A percentile compares a stretch with the other conserved stretches of the same genome.
Evolutionary conservation across 2,329 filamentous ascomycete species (phyloP).

Genomic region (Phyllosticta capitalensis): DNA sequence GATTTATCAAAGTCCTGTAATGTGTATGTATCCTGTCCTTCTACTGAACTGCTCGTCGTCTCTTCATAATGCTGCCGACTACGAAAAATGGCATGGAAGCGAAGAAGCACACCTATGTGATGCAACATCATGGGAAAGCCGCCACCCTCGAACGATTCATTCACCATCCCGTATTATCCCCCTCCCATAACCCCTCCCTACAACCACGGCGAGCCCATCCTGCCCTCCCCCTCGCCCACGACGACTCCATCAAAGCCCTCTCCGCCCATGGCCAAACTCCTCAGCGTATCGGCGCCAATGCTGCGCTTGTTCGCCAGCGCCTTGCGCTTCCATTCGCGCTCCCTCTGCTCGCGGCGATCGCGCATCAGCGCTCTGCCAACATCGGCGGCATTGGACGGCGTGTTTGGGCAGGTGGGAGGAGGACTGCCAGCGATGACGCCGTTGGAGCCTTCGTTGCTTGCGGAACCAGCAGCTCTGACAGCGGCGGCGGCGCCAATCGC

Average conservation of each 20-base stretch:
- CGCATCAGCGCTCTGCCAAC: not conserved
- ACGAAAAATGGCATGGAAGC: too few relatives aligned
- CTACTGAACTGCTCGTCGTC: too few relatives aligned
- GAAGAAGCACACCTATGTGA: too few relatives aligned
- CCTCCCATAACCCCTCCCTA: not conserved
- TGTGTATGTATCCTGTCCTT: too few relatives aligned
- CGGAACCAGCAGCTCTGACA: not conserved
- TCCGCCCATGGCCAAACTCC: slow-evolving; percentile 19
- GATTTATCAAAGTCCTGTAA: too few relatives aligned
- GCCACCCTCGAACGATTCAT: not conserved
- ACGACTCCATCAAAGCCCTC: not conserved
- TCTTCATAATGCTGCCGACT: too few relatives aligned
- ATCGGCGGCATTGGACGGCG: not conserved
- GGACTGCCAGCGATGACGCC: not conserved
- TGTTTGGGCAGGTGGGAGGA: not conserved
- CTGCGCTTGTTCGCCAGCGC: slow-evolving; percentile 32
- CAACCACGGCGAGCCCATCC: not conserved
- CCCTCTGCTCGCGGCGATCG: slow-evolving; percentile 8
- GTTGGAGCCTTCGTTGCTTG: not conserved
- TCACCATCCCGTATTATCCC: not conserved
- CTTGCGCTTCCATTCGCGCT: slow-evolving; percentile 19
- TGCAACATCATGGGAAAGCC: not conserved
- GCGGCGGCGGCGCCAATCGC: not conserved
- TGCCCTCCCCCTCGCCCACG: not conserved
- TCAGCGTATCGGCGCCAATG: slow-evolving; percentile 32